A percentile compares a stretch with the other conserved stretches of the same genome.
Evolutionary conservation across 2,329 filamentous ascomycete species (phyloP).

Genomic region (Fusarium luffae): DNA sequence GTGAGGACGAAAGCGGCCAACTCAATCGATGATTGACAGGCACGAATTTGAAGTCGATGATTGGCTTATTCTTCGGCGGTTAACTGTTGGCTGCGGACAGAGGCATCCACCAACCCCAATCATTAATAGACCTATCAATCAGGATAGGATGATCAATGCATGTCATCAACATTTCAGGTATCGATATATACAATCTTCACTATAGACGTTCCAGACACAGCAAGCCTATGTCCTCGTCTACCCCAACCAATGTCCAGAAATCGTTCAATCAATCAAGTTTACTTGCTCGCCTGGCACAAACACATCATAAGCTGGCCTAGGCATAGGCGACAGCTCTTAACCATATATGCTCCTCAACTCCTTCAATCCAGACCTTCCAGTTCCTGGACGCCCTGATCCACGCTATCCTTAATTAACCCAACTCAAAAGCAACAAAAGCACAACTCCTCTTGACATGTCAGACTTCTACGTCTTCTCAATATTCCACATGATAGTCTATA

Average conservation of each 20-base stretch:
- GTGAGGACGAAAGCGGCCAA: background rate
- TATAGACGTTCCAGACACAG: conserved; percentile 6
- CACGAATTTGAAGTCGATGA: background rate
- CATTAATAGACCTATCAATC: background rate
- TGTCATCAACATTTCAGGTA: conserved; percentile 37
- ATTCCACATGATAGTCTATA: conserved; percentile 4
- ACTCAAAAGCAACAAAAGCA: conserved; percentile 10
- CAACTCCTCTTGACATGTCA: conserved; percentile 10
- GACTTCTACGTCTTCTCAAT: background rate
- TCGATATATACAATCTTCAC: conserved; percentile 40
- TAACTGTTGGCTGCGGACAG: conserved; percentile 11
- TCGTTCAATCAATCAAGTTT: conserved; percentile 26
- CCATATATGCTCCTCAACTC: conserved; percentile 42
- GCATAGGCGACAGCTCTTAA: conserved; percentile 35
- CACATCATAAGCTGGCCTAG: conserved; percentile 35
- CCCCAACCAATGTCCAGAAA: conserved; percentile 37
- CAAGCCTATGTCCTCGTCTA: conserved; percentile 6
- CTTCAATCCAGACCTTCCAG: conserved; percentile 26
- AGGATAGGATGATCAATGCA: background rate
- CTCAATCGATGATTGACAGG: background rate
- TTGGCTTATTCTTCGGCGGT: conserved; percentile 13
- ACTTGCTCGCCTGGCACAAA: conserved; percentile 31
- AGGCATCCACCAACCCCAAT: background rate
- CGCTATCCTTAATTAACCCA: conserved; percentile 28
- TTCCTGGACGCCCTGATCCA: conserved; percentile 14